Conservation (phyloP, 2,329 filamentous ascomycete genomes). For the Aureobasidium leucospermi region DNA sequence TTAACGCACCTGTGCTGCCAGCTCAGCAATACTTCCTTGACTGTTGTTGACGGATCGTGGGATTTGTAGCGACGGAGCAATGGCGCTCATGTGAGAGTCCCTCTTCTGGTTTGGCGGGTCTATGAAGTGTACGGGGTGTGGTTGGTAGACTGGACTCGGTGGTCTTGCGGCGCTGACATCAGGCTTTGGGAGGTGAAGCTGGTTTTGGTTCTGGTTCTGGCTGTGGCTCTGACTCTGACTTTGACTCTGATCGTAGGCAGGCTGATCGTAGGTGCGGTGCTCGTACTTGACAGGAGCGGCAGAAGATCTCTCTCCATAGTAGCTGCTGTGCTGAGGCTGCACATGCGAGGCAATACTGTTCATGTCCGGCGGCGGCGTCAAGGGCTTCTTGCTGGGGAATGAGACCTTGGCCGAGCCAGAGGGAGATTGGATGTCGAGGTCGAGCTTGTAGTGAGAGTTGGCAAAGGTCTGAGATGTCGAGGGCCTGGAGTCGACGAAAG, state of each 20-base stretch:
- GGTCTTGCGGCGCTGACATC: slow-evolving; percentile 14
- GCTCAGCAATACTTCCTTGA: slow-evolving; percentile 71
- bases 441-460: slow-evolving; percentile 15
- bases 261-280: slow-evolving; percentile 17
- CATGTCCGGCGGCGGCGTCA: slow-evolving; percentile 32
- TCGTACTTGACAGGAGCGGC: slow-evolving; percentile 18
- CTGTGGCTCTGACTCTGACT: slow-evolving; percentile 2
- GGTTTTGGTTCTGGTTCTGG: slow-evolving; percentile 4
- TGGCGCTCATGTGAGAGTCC: slow-evolving; percentile 29
- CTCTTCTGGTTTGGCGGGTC: slow-evolving; percentile 10
- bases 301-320: slow-evolving; percentile 20
- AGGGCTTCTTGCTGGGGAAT: slow-evolving; percentile 19
- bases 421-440: slow-evolving; percentile 18
- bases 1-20: slow-evolving; percentile 66
- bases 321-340: slow-evolving; percentile 21
- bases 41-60: slow-evolving; percentile 67
- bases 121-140: slow-evolving; percentile 20
- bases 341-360: slow-evolving; percentile 20
- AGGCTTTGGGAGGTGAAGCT: slow-evolving; percentile 3
- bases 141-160: slow-evolving; percentile 12
- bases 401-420: slow-evolving; percentile 14
- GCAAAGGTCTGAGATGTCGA: slow-evolving; percentile 15
- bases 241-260: slow-evolving; percentile 9
- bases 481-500: slow-evolving; percentile 25
- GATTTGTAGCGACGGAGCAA: slow-evolving; percentile 55